Evolutionary conservation across 257 asterid species (phyloP), one percentile per base, ranked within the genome.

Genomic region (Nyctanthes arbortristis): DNA sequence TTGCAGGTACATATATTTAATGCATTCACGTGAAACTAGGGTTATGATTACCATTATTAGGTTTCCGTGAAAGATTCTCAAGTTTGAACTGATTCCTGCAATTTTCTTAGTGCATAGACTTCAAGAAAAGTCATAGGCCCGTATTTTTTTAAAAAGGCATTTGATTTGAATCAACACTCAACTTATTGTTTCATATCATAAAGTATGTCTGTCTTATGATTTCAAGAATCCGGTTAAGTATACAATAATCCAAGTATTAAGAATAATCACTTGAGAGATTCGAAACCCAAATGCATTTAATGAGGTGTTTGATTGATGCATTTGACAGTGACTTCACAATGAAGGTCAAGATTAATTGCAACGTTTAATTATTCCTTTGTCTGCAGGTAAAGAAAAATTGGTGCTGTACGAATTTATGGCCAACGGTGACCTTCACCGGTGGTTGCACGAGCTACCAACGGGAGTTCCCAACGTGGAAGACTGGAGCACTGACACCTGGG

Each of bases 401-500:
- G 96, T 89, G 9, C 33, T 93, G 54, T 83, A 72, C 68, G 99
- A 91, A 72, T 93, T 91, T 57, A 91, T 93, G 95, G 86, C 91
- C 65, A 91, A 91, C 72, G 99, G 99, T 5, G 96, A 93, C 72
- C 96, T 93, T 75, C 94, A 85, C 74, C 84, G 99, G 14, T 91
- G 97, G 99, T 76, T 91, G 61, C 96, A 91, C 40, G 97, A 86
- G 74, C 97, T 93, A 39, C 99, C 96, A 4, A 29, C 93, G 0
- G 99, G 96, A 27, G 75, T 75, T 7, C 82, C 84, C 40, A 84
- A 91, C 58, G 86, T 91, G 36, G 99, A 93, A 43, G 99, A 93
- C 60, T 93, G 99, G 99, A 91, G 91, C 69, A 72, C 80, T 39
- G 99, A 93, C 84, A 87, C 96, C 24, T 93, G 97, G 99, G 96